phyloP scores from a whole-genome alignment of 1,284 basidiomycete genomes.

The Ganoderma leucocontextum region DNA sequence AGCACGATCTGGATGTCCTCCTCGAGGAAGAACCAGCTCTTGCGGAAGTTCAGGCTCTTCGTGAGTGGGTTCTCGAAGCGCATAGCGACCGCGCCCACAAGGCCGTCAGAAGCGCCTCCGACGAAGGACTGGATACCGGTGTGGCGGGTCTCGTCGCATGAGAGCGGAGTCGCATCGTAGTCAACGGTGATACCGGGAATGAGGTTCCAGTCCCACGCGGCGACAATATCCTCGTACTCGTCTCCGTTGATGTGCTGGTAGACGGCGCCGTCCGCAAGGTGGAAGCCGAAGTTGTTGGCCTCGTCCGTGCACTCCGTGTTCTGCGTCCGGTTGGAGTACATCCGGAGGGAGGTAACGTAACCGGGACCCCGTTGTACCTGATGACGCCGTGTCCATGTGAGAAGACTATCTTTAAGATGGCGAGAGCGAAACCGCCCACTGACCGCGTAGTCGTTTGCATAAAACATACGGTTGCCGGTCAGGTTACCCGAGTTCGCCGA shows the following conservation, averaged over 20 bases:
- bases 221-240: conserved; percentile 76
- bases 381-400: background rate
- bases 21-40: conserved; percentile 77
- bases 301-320: conserved; percentile 74
- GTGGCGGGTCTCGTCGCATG: conserved; percentile 50
- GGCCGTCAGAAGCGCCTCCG: conserved; percentile 67
- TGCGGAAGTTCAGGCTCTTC: conserved; percentile 63
- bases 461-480: conserved; percentile 72
- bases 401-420: background rate
- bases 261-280: conserved; percentile 68
- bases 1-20: conserved; percentile 69
- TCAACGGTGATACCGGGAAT: conserved; percentile 75
- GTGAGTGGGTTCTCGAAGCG: conserved; percentile 69
- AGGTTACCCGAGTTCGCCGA: conserved; percentile 67
- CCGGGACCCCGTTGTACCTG: conserved; percentile 67
- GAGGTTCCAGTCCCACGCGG: conserved; percentile 75
- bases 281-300: conserved; percentile 75
- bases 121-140: conserved; percentile 65
- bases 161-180: conserved; percentile 60
- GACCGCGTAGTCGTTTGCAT: conserved; percentile 74
- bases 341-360: conserved; percentile 71
- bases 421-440: conserved; percentile 7
- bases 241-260: conserved; percentile 70
- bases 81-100: conserved; percentile 64
- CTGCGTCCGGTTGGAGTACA: conserved; percentile 67